These are phyloP conservation scores for Phytophthora chlamydospora DNA, from an alignment of 352 stramenopile genomes.

Conservation along the genomic window DNA sequence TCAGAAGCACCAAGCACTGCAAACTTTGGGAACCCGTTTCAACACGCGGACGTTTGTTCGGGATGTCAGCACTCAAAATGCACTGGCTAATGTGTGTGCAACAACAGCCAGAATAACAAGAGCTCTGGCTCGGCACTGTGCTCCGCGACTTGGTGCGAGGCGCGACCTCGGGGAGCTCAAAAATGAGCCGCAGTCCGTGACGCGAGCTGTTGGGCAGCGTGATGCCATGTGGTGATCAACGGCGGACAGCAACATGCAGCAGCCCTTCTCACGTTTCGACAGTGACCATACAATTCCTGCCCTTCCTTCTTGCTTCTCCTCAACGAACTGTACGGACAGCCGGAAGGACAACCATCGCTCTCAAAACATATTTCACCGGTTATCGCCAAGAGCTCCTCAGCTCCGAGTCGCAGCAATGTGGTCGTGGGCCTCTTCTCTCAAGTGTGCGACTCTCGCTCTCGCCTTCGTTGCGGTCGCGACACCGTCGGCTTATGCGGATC, in stretches of 20 bases:
- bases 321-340: conserved; percentile 9
- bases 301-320: conserved; percentile 11
- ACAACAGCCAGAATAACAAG: background rate
- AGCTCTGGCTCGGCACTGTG: background rate
- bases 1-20: no score
- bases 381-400: conserved; percentile 5
- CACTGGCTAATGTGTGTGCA: no score
- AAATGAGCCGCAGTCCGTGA: conserved; percentile 9
- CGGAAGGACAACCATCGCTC: conserved; percentile 6
- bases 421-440: conserved; percentile 3
- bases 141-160: background rate
- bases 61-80: no score
- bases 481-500: background rate
- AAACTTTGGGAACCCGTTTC: no score
- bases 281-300: conserved; percentile 24
- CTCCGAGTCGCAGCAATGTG: conserved; percentile 6
- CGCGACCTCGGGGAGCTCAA: background rate
- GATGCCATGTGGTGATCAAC: conserved; percentile 24
- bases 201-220: conserved; percentile 6
- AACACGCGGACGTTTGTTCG: no score
- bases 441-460: conserved; percentile 6
- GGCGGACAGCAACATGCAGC: conserved; percentile 23
- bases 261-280: conserved; percentile 12
- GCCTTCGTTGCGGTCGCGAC: conserved; percentile 5
- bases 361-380: conserved; percentile 25